Conservation (phyloP, 2,329 filamentous ascomycete species). For the Clonostachys chloroleuca region DNA sequence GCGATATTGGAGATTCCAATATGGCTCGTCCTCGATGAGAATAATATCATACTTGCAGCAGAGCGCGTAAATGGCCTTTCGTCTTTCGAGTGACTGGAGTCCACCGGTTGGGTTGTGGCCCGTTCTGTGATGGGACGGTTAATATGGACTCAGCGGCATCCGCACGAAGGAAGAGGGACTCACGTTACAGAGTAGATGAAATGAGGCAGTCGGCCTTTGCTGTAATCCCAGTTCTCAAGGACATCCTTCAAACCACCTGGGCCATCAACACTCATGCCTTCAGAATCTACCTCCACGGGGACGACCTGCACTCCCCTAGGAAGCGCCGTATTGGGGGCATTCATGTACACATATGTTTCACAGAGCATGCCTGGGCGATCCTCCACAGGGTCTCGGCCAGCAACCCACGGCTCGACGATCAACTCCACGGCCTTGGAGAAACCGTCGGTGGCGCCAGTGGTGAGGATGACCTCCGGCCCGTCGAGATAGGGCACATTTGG, state of each 20-base stretch:
- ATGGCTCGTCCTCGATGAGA: conserved; percentile 91
- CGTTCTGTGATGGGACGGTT: conserved; percentile 12
- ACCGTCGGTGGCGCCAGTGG: conserved; percentile 81
- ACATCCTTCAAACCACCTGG: conserved; percentile 73
- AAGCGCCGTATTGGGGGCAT: conserved; percentile 61
- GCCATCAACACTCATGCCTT: conserved; percentile 75
- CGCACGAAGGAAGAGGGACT: conserved; percentile 29
- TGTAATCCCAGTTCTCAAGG: conserved; percentile 75
- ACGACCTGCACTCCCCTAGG: conserved; percentile 71
- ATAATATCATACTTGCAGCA: conserved; percentile 84
- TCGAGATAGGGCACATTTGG: conserved; percentile 74
- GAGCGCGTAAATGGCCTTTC: conserved; percentile 76
- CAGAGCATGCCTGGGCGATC: conserved; percentile 74
- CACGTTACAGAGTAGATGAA: conserved; percentile 87
- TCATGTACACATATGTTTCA: conserved; percentile 80
- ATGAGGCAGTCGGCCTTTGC: conserved; percentile 71
- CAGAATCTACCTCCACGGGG: conserved; percentile 69
- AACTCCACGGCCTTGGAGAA: conserved; percentile 74
- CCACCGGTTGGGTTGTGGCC: conserved; percentile 87
- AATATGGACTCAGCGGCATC: neutral
- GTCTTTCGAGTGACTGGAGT: conserved; percentile 66
- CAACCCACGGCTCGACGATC: conserved; percentile 71
- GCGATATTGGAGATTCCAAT: conserved; percentile 91
- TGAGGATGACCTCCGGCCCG: conserved; percentile 75
- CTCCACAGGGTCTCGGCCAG: conserved; percentile 59